phyloP scores from a whole-genome alignment of 208 protist genomes.

The Leishmania martiniquensis region DNA sequence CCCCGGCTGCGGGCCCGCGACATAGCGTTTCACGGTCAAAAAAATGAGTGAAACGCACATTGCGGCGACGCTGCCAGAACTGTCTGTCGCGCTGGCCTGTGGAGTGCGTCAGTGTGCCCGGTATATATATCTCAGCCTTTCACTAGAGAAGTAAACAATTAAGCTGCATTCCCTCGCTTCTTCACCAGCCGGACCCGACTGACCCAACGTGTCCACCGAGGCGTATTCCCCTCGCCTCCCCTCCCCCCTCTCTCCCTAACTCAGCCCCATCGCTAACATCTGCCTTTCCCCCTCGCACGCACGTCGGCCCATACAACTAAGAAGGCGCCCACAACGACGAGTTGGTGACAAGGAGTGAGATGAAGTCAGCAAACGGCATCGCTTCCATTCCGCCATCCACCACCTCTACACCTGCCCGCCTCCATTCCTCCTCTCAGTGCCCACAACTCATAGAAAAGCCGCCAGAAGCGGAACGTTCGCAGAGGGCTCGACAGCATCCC shows the following conservation, averaged over 20 bases:
- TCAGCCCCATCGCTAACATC: too few species aligned
- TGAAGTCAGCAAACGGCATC: too few species aligned
- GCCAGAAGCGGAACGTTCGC: not conserved
- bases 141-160: not conserved
- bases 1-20: too few species aligned
- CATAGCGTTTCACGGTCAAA: slow-evolving; percentile 26
- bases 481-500: not conserved
- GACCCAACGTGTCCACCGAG: not conserved
- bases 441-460: not conserved
- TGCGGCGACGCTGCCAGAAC: not conserved
- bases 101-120: not conserved
- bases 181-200: not conserved
- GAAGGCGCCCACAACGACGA: too few species aligned
- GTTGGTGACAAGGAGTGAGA: too few species aligned
- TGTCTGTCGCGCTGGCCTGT: not conserved
- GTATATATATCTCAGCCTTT: not conserved
- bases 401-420: too few species aligned
- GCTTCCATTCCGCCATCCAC: not conserved
- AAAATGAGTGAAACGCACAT: slow-evolving; percentile 35
- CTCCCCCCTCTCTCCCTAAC: too few species aligned
- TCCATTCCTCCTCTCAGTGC: not conserved
- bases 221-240: too few species aligned
- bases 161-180: not conserved
- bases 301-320: too few species aligned
- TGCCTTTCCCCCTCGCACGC: too few species aligned